Base-by-base conservation (phyloP, 2,329 filamentous ascomycete species). In the Leptodontidium sp. region DNA sequence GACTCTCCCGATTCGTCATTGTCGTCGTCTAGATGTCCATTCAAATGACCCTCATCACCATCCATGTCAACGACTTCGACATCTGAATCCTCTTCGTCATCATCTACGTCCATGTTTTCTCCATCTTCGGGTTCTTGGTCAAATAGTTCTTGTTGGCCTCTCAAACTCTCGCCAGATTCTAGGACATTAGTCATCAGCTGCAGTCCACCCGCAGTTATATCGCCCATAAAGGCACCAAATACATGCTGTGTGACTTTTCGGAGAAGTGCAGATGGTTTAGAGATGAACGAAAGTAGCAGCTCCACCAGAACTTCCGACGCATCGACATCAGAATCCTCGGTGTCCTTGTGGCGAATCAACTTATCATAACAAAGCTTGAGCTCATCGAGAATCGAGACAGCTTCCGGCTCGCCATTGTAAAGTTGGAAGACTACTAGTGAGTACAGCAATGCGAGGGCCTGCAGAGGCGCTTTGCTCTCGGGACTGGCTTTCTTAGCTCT, bases 361-460 rank as follows among this genome's bases (percentile, higher is more conserved):
- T 89, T 90, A 53, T 91, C 85, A 68, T 91, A 91, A 78, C 91
- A 94, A 68, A 91, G 84, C 72, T 91, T 87, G n/a, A 98, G 84
- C 74, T 98, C 95, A 65, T 92, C 88, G 9, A 98, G 83, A 70
- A 96, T 90, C 61, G 91, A 90, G 26, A 97, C 87, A 0, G 94
- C 93, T 77, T 98, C 96, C 0, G 91, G 85, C 68, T 97, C 94
- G 29, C 93, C 93, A 75, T 95, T 94, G 81, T 97, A 97, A 9
- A 97, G 86, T 79, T 98, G 93, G 66, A 98, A 85, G 15, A 98
- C 87, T 0, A 93, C 91, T 64, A 98, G 86, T 0, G 93, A 90
- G 78, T 97, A 93, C 1, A 98, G 86, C 45, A 98, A 85, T 24
- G 91, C 90, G 68, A 98, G 86, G 0, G 92, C 92, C 69, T 89